Base-by-base conservation (phyloP, 371 early-diverging fungal genomes). In the Mortierella sp. region DNA sequence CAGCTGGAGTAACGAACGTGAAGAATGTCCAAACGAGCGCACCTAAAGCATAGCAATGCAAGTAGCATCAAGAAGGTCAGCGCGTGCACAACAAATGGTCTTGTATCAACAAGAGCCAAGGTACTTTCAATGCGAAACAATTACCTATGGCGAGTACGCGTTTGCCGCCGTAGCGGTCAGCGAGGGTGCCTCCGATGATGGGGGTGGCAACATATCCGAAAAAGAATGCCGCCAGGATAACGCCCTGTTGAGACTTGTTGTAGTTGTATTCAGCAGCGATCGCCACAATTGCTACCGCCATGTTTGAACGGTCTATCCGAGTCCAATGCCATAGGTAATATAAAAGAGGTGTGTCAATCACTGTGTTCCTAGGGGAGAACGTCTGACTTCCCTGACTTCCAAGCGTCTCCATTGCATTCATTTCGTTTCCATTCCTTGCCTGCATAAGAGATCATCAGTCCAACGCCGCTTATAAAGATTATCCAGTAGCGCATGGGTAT, bases 121-220 rank as follows among this genome's bases (percentile, higher is more conserved):
- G n/a, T n/a, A n/a, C n/a, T 24, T 29, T 43, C 29, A 9, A 65
- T 44, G 24, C 3, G 39, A 22, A 19, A 6, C 24, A 37, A 9
- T 65, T 84, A 85, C 86, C 86, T 31, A 58, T 41, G 11, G 78
- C 81, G 22, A 86, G 73, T 2, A 86, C 77, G 22, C 50, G 26
- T 52, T 86, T 86, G 55, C 85, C 86, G 2, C 86, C 86, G 65
- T 76, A 77, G 13, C 75, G 80, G 67, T 86, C 86, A n/a, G 86
- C 80, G n/a, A 86, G 53, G 10, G 78, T 50, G 31, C 86, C 86
- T 19, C 86, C 86, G 1, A 80, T 43, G 43, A 86, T 66, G 22
- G 80, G 86, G 2, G 86, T 86, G 19, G 71, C 29, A 29, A 86
- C 68, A 34, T 86, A 86, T 11, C 86, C 86, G 47, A 86, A 50